phyloP scores from a whole-genome alignment of 2,329 filamentous ascomycete genomes.

The Gliomastix tumulicola region DNA sequence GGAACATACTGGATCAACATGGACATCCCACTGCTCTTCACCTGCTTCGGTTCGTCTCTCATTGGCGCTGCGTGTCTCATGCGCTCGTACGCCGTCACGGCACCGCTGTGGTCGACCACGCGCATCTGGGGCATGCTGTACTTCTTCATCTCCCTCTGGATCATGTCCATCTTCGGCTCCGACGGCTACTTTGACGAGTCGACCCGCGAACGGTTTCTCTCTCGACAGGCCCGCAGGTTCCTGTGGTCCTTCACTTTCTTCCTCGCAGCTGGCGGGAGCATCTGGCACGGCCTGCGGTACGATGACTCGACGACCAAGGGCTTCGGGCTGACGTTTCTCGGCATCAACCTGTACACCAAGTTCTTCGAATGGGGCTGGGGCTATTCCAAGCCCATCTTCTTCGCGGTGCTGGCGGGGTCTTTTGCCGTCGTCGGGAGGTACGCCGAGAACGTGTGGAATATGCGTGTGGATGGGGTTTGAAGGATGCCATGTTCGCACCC shows the following conservation, averaged over 20 bases:
- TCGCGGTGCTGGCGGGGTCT: conserved; percentile 1
- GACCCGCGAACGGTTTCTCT: not conserved
- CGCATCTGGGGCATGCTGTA: conserved; percentile 3
- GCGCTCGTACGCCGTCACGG: conserved; percentile 1
- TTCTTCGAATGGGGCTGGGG: conserved; percentile 4
- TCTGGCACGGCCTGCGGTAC: conserved; percentile 4
- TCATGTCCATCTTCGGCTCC: conserved; percentile 3
- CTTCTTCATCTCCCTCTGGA: conserved; percentile 3
- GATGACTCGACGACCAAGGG: conserved; percentile 4
- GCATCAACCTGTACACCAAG: conserved; percentile 6
- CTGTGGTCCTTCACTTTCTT: conserved; percentile 3
- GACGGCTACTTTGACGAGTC: not conserved
- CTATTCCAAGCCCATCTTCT: conserved; percentile 4
- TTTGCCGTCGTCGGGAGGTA: conserved; percentile 4
- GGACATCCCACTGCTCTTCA: conserved; percentile 1
- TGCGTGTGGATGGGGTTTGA: too few species aligned
- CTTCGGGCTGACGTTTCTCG: conserved; percentile 4
- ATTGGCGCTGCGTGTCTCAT: not conserved
- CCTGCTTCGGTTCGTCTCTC: not conserved
- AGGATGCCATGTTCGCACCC: too few species aligned
- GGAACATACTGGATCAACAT: conserved; percentile 3
- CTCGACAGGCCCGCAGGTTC: not conserved
- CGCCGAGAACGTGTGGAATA: conserved; percentile 4
- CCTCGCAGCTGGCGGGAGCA: not conserved
- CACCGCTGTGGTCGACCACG: conserved; percentile 3